Evolutionary conservation across 305 asterid species (phyloP).

Genomic region (Solanum hybrid): DNA sequence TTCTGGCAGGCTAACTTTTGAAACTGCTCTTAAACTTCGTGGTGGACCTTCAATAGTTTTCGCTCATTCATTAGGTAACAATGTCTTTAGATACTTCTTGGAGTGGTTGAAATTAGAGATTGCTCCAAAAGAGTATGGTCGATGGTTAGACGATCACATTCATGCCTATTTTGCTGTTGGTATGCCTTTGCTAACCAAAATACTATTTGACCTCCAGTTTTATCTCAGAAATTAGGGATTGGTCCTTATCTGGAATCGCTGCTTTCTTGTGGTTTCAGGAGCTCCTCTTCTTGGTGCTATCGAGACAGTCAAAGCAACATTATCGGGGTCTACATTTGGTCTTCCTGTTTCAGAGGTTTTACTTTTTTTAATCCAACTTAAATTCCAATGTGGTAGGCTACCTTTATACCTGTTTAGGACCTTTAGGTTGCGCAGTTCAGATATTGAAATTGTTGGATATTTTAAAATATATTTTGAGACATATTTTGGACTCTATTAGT

Average conservation of each 20-base stretch:
- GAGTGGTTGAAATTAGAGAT: conserved; percentile 98
- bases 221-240: conserved; percentile 1
- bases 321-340: conserved; percentile 82
- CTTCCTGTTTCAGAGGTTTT: conserved; percentile 94
- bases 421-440: not conserved
- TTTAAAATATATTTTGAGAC: not conserved
- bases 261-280: conserved; percentile 43
- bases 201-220: conserved; percentile 10
- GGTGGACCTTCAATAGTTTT: conserved; percentile 96
- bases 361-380: conserved; percentile 17
- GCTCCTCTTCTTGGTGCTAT: conserved; percentile 92
- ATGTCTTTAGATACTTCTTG: conserved; percentile 96
- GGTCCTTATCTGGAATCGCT: conserved; percentile 9
- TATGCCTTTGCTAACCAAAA: conserved; percentile 31
- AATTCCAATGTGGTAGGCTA: not conserved
- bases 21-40: conserved; percentile 92
- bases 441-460: not conserved
- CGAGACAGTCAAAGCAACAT: conserved; percentile 73
- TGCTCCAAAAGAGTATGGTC: conserved; percentile 76
- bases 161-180: conserved; percentile 99
- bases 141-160: conserved; percentile 92
- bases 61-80: conserved; percentile 95
- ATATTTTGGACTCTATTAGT: not conserved
- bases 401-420: not conserved
- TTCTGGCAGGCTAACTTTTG: conserved; percentile 81